Conservation (phyloP, 1,284 basidiomycete genomes). For the Rhodotorula sp. region DNA sequence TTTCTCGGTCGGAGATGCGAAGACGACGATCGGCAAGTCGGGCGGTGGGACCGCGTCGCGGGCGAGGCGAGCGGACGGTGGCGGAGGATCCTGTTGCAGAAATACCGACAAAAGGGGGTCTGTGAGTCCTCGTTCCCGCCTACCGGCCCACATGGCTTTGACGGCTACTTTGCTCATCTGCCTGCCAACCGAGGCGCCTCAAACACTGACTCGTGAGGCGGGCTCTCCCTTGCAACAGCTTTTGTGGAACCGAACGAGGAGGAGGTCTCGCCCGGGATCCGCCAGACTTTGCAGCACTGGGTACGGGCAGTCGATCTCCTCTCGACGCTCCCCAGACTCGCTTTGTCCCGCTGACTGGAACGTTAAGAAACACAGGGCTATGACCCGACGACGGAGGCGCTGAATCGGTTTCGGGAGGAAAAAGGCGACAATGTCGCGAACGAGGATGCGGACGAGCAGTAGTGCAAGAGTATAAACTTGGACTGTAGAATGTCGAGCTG, state of each 20-base stretch:
- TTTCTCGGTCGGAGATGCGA: conserved; percentile 18
- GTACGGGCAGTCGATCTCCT: not conserved
- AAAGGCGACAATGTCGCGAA: conserved; percentile 35
- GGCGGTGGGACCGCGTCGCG: conserved; percentile 27
- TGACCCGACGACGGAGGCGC: conserved; percentile 26
- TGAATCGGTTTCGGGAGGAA: conserved; percentile 31
- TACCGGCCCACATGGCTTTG: no score
- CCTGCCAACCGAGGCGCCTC: no score
- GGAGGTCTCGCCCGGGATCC: conserved; percentile 25
- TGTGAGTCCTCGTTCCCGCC: not conserved
- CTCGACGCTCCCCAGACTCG: not conserved
- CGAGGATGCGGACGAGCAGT: conserved; percentile 20
- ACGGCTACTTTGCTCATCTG: no score
- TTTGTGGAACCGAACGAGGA: conserved; percentile 33
- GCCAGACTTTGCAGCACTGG: conserved; percentile 37
- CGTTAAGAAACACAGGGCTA: conserved; percentile 12
- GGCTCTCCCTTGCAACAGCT: not conserved
- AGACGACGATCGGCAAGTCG: conserved; percentile 32
- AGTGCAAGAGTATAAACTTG: not conserved
- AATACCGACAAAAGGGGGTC: conserved; percentile 21
- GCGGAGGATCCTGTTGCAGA: conserved; percentile 28
- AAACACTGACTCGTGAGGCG: no score
- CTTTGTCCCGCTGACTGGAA: no score
- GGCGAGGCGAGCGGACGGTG: conserved; percentile 28
- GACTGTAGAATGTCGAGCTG: not conserved